A percentile compares a stretch with the other conserved stretches of the same genome.
phyloP scores from a whole-genome alignment of 139 green algal species.

The Tetraselmis striata region DNA sequence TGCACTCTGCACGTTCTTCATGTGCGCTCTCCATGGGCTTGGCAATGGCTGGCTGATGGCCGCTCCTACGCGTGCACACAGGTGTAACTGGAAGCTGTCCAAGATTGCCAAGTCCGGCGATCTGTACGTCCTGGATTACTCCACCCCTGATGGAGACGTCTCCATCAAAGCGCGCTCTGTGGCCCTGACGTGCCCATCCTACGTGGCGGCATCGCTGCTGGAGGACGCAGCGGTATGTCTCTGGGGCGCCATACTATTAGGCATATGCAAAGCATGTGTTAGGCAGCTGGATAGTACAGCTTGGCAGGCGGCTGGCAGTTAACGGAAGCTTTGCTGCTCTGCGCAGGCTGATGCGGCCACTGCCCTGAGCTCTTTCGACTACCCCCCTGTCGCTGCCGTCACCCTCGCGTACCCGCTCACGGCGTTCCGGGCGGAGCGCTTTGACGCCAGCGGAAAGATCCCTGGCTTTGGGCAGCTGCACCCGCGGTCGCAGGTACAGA shows the following conservation, averaged over 20 bases:
- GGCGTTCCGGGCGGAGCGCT: constrained; percentile 69
- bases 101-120: constrained; percentile 47
- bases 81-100: constrained; percentile 81
- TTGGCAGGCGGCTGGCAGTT: too few species aligned
- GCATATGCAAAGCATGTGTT: too few species aligned
- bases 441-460: constrained; percentile 52
- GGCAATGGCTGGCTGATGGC: too few species aligned
- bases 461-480: constrained; percentile 97
- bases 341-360: constrained; percentile 41
- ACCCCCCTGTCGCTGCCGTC: constrained; percentile 92
- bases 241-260: too few species aligned
- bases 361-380: constrained; percentile 80
- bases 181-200: constrained; percentile 83
- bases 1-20: too few species aligned
- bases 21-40: too few species aligned
- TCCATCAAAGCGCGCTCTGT: constrained; percentile 50
- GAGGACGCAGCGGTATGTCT: constrained; percentile 5
- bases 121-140: constrained; percentile 59
- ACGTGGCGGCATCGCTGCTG: constrained; percentile 77
- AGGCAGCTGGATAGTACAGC: too few species aligned
- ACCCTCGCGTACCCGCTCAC: constrained; percentile 77
- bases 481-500: constrained; percentile 70
- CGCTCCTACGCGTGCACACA: too few species aligned
- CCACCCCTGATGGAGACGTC: constrained; percentile 75
- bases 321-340: too few species aligned